phyloP scores from a whole-genome alignment of 768 basidiomycete genomes.

The Termitomyces sp. region DNA sequence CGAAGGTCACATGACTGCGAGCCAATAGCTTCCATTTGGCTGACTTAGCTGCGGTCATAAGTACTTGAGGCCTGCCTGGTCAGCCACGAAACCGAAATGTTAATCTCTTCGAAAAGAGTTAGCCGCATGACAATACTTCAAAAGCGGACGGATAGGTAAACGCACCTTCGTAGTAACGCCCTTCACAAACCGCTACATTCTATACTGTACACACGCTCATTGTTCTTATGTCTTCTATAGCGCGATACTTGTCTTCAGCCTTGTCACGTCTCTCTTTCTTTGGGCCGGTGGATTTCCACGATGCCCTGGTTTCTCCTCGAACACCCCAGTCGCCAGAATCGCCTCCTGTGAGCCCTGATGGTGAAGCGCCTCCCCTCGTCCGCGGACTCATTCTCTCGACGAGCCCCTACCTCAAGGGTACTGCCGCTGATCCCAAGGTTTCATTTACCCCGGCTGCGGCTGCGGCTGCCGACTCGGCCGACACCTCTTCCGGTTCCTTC shows the following conservation, averaged over 20 bases:
- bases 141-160: not conserved
- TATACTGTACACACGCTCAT: conserved; percentile 10
- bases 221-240: conserved; percentile 9
- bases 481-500: not conserved
- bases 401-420: conserved; percentile 8
- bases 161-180: not conserved
- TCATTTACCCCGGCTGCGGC: not conserved
- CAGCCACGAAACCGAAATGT: not conserved
- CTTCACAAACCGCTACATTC: conserved; percentile 3
- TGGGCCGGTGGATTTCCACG: not conserved
- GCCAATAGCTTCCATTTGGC: no score
- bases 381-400: conserved; percentile 4
- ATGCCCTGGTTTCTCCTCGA: not conserved
- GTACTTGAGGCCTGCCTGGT: not conserved
- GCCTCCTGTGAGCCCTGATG: not conserved
- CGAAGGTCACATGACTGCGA: no score
- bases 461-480: not conserved
- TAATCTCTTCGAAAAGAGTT: not conserved
- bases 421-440: conserved; percentile 2
- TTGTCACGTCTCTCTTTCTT: conserved; percentile 2
- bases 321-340: not conserved
- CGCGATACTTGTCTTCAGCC: conserved; percentile 4
- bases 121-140: not conserved
- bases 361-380: not conserved
- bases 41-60: no score